Conservation (phyloP, 2,329 filamentous ascomycete genomes). For the Fusarium longipes region DNA sequence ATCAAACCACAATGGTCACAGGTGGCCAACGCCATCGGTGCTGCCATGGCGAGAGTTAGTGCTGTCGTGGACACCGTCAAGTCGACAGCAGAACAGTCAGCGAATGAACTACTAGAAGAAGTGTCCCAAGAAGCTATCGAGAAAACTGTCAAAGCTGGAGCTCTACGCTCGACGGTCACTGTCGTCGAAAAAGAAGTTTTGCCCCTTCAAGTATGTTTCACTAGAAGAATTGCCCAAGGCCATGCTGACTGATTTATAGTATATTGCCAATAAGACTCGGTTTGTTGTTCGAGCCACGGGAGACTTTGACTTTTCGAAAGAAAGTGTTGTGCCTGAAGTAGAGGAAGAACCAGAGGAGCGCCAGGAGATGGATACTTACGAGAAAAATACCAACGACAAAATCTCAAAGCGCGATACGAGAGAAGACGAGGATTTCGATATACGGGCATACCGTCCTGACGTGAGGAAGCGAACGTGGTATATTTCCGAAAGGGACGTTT, state of each 20-base stretch:
- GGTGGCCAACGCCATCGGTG: slow-evolving; percentile 74
- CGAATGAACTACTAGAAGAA: slow-evolving; percentile 53
- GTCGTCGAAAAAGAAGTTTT: slow-evolving; percentile 65
- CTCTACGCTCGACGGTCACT: slow-evolving; percentile 55
- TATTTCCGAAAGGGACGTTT: slow-evolving; percentile 67
- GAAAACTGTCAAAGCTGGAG: slow-evolving; percentile 59
- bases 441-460: slow-evolving; percentile 60
- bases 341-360: slow-evolving; percentile 6
- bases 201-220: slow-evolving; percentile 59
- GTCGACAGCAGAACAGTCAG: slow-evolving; percentile 57
- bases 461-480: slow-evolving; percentile 66
- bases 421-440: slow-evolving; percentile 47
- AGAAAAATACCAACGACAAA: slow-evolving; percentile 24
- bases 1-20: slow-evolving; percentile 67
- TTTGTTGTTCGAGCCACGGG: slow-evolving; percentile 71
- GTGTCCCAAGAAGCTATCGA: slow-evolving; percentile 57
- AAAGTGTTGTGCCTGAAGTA: not conserved
- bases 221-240: accelerated
- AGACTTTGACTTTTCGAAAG: slow-evolving; percentile 60
- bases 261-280: slow-evolving; percentile 63
- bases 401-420: not conserved
- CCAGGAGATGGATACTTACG: slow-evolving; percentile 38
- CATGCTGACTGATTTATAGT: slow-evolving; percentile 49
- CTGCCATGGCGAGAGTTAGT: slow-evolving; percentile 70
- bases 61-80: slow-evolving; percentile 64